phyloP scores from a whole-genome alignment of 176 grass and related monocot genomes.

The Chrysopogon serrulatus region DNA sequence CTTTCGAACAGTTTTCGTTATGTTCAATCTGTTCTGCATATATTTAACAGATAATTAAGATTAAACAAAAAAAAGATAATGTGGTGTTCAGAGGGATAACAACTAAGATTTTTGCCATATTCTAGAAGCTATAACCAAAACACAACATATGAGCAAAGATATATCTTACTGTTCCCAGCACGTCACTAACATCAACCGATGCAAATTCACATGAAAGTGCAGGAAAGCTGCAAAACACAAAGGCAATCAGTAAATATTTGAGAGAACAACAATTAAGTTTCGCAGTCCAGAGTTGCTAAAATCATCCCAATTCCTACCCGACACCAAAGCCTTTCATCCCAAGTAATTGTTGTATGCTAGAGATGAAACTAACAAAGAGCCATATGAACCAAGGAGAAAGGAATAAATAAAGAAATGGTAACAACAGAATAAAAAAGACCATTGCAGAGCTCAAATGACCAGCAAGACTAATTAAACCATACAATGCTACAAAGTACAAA shows the following conservation, averaged over 20 bases:
- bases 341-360: background rate
- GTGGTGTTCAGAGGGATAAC: background rate
- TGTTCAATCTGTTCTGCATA: slow-evolving; percentile 98
- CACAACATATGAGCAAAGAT: slow-evolving; percentile 12
- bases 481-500: background rate
- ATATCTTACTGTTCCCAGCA: slow-evolving; percentile 92
- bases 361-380: background rate
- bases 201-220: slow-evolving; percentile 98
- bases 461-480: background rate
- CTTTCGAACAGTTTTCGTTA: slow-evolving; percentile 94
- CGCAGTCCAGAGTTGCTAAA: background rate
- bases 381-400: background rate
- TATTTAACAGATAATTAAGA: slow-evolving; percentile 31
- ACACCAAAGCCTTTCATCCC: background rate
- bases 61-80: background rate
- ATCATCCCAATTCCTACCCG: background rate
- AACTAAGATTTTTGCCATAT: background rate
- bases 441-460: background rate
- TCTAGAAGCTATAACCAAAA: background rate
- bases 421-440: background rate
- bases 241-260: slow-evolving; percentile 19
- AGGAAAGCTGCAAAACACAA: slow-evolving; percentile 73
- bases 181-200: slow-evolving; percentile 93
- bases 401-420: background rate
- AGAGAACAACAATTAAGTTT: background rate